Percentiles rank a stretch among this genome's conserved stretches.
phyloP scores from a whole-genome alignment of 257 asterid genomes.

The Ballota nigra region DNA sequence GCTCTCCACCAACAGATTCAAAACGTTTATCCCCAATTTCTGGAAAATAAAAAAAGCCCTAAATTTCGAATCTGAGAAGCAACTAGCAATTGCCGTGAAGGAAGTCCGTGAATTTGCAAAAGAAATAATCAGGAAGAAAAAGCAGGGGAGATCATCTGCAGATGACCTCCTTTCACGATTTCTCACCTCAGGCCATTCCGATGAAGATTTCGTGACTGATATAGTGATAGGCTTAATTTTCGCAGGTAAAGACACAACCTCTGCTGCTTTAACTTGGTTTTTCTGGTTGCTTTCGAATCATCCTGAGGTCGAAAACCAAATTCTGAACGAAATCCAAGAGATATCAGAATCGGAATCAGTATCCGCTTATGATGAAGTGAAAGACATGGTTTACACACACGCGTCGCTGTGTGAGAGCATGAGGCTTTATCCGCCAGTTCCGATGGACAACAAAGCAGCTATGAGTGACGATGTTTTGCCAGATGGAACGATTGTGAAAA shows the following conservation, averaged over 20 bases:
- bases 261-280: too few species aligned
- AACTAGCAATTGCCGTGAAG: background rate
- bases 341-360: background rate
- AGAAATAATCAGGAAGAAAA: background rate
- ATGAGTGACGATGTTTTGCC: slow-evolving; percentile 39
- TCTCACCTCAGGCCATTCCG: slow-evolving; percentile 40
- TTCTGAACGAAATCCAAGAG: slow-evolving; percentile 30
- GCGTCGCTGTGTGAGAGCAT: slow-evolving; percentile 50
- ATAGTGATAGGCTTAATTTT: too few species aligned
- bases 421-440: slow-evolving; percentile 60
- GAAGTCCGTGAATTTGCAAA: background rate
- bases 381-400: slow-evolving; percentile 44
- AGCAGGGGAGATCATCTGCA: slow-evolving; percentile 6
- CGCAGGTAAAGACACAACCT: too few species aligned
- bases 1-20: too few species aligned
- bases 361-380: slow-evolving; percentile 45
- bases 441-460: slow-evolving; percentile 37
- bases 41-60: too few species aligned
- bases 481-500: slow-evolving; percentile 33
- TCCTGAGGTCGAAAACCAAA: slow-evolving; percentile 35
- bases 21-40: too few species aligned
- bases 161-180: slow-evolving; percentile 43
- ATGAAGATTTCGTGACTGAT: too few species aligned
- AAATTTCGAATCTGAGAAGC: background rate
- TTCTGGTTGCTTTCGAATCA: too few species aligned